These are phyloP conservation scores for Cerioporus squamosus DNA, from an alignment of 1,284 basidiomycete genomes.

Conservation along the genomic window DNA sequence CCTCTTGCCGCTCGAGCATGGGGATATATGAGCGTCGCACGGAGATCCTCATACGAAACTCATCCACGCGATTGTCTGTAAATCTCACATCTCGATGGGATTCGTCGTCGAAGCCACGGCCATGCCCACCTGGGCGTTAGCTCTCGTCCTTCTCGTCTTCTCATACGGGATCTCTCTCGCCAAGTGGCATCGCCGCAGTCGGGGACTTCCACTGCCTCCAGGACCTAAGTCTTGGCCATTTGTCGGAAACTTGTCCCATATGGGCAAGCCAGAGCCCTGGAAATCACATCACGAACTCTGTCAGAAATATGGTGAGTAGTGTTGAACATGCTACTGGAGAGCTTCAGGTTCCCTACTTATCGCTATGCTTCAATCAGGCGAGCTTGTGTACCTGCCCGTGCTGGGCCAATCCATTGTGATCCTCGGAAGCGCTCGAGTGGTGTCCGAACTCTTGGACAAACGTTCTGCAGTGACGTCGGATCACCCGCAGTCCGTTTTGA, in stretches of 20 bases:
- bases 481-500: neutral
- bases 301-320: neutral
- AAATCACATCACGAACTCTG: neutral
- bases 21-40: too few species aligned
- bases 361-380: neutral
- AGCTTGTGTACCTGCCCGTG: neutral
- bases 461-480: constrained; percentile 7
- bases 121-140: neutral
- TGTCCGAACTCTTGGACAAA: constrained; percentile 13
- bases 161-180: neutral
- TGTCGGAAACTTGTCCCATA: neutral
- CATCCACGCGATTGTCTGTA: too few species aligned
- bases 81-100: neutral
- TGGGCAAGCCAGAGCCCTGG: neutral
- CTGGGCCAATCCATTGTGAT: constrained; percentile 2
- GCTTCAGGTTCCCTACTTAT: too few species aligned
- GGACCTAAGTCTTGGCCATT: neutral
- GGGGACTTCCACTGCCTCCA: neutral
- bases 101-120: neutral
- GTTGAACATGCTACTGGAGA: neutral
- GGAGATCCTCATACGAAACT: too few species aligned
- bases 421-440: neutral
- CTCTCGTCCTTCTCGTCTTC: neutral
- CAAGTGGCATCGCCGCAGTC: neutral
- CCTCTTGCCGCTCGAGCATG: too few species aligned